Evolutionary conservation across 2,329 filamentous ascomycete species (phyloP), one percentile per base, ranked within the genome.

Genomic region (Ascomycota sp.): DNA sequence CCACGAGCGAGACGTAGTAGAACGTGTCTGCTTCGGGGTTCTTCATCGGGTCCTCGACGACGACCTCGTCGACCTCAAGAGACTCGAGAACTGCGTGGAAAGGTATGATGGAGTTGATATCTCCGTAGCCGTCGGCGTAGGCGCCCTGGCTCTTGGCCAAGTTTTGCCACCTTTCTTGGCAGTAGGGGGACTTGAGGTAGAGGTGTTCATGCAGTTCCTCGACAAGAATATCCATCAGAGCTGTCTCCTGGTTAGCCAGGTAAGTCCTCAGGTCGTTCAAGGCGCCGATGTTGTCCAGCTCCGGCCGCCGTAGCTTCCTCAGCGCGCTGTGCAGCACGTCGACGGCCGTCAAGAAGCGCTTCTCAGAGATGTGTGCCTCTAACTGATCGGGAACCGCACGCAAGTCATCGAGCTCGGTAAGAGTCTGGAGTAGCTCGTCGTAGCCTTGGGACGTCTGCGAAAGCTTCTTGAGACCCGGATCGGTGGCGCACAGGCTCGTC

Each of bases 1-100:
- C 71, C 30, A 98, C 57, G 29, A 98, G 59, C 34, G 78, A 72
- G 33, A 95, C 76, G 50, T 98, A 98, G 48, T 80, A 78, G 49
- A 98, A 95, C 0, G 83, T 93, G 50, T 98, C 84, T 3, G 81
- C 76, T 53, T 98, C 89, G 0, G 86, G 86, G 47, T 95, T 98
- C 49, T 82, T 82, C 35, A 79, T 78, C 1, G 83, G 74, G 50
- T 98, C 89, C 49, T 98, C 89, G 4, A 75, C 66, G 52, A 91
- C 62, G 1, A 63, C 50, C 30, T 60, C 62, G 28, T 72, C 64
- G 33, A 70, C 56, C 40, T 77, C 72, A 38, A 76, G 63, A 12
- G 58, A 48, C 36, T 76, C 72, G 7, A 78, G 51, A 21, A 76
- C 58, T 13, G 58, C 47, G 37, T 72, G 67, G 35, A 78, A 74